Percentiles rank a stretch among this genome's conserved stretches.
Evolutionary conservation across 106 monocot genomes (phyloP).

Genomic region (Platanthera guangdongensis): DNA sequence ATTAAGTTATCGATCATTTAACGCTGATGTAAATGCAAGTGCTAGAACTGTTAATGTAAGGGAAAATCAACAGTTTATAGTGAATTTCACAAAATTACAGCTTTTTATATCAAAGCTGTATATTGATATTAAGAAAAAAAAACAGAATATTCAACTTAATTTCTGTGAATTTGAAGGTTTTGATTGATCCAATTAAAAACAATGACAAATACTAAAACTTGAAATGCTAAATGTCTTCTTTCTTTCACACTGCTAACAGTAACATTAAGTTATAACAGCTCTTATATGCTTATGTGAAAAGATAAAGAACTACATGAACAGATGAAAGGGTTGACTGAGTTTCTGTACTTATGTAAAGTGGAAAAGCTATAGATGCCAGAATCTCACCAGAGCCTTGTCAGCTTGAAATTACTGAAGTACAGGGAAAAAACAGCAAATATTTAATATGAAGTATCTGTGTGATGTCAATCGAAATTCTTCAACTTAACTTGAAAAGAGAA

Average conservation of each 20-base stretch:
- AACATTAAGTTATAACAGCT: neutral
- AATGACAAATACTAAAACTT: neutral
- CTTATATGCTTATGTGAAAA: neutral
- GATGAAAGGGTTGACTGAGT: too few species aligned
- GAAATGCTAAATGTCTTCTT: neutral
- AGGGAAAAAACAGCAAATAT: too few species aligned
- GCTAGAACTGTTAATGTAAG: neutral
- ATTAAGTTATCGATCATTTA: neutral
- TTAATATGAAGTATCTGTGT: too few species aligned
- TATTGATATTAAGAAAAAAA: neutral
- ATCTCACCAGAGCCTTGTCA: too few species aligned
- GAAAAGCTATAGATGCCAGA: too few species aligned
- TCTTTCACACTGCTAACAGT: neutral
- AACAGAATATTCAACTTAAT: neutral
- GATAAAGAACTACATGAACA: neutral
- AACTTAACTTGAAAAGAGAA: too few species aligned
- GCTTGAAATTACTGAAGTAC: too few species aligned
- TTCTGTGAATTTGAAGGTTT: neutral
- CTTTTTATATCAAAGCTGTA: neutral
- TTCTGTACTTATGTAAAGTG: too few species aligned
- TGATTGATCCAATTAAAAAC: neutral
- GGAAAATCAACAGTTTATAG: neutral
- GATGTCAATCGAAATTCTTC: too few species aligned
- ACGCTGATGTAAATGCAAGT: neutral
- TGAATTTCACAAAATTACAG: neutral